These are phyloP conservation scores for Pascua sp. DNA, from an alignment of 1,284 basidiomycete species.

Conservation along the genomic window DNA sequence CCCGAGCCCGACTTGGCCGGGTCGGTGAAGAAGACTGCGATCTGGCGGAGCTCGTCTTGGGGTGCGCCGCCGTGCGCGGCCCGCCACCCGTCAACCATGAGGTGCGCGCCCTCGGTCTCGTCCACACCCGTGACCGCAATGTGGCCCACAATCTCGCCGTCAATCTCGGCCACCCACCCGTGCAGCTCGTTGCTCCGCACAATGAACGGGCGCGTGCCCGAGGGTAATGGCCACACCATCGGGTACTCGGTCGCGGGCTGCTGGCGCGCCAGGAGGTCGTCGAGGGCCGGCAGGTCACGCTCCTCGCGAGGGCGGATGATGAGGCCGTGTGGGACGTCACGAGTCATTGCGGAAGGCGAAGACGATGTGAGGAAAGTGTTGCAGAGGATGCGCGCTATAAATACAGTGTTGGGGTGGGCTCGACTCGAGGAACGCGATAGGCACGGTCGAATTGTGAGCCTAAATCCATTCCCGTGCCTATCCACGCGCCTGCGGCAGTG, in stretches of 20 bases:
- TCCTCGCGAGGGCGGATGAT: background rate
- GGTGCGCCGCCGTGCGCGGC: background rate
- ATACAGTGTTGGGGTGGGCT: no score
- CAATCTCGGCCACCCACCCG: constrained; percentile 1
- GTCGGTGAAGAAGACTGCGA: constrained; percentile 4
- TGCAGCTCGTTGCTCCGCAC: background rate
- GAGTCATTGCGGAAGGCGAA: background rate
- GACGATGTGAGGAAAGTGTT: no score
- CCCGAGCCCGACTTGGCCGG: background rate
- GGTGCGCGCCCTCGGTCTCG: background rate
- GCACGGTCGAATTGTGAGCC: no score
- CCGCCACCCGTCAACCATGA: background rate
- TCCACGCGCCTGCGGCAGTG: no score
- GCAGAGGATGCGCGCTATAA: no score
- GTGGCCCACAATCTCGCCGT: background rate
- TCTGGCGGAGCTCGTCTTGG: background rate
- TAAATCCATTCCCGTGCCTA: no score
- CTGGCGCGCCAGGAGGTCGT: background rate
- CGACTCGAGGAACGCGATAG: no score
- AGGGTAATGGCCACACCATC: background rate
- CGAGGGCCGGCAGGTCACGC: background rate
- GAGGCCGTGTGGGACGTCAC: constrained; percentile 16
- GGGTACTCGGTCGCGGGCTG: background rate
- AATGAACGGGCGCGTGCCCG: background rate
- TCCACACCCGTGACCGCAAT: background rate